Evolutionary conservation across 495 filamentous ascomycete species (phyloP), one percentile per base, ranked within the genome.

Genomic region (Aspergillus cristatus): DNA sequence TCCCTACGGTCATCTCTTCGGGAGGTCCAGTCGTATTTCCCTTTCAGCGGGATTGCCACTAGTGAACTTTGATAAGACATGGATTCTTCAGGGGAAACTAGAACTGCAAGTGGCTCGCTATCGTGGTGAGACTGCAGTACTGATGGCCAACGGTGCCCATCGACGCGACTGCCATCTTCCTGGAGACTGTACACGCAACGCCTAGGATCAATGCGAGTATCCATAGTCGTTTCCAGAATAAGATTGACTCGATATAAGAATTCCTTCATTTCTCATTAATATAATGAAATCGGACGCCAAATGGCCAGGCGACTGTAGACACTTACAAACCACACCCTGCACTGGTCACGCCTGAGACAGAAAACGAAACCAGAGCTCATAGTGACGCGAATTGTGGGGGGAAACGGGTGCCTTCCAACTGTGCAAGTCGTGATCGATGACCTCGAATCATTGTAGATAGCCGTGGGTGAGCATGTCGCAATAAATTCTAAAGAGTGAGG

Each of bases 311-410:
- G n/a, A n/a, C n/a, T n/a, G n/a, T n/a, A 16, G 26, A 32, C 11
- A 34, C 34, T 30, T 16, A 38, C 41, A 43, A 38, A 43, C 41
- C 41, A 43, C 29, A 34, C 29, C 10, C 18, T 7, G 16, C 41
- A 43, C 4, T 28, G 0, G 14, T 29, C 31, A 16, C 35, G 35
- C 20, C 38, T 24, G 13, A 43, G 35, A 33, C 41, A 43, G 18
- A 43, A 43, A 18, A 34, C 18, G 28, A 43, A 38, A 6, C 41
- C 30, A 15, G 35, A 34, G 6, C 28, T 28, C 20, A 33, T 38
- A 7, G 41, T 43, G 14, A 43, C 30, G 2, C 35, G 28, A 7
- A 43, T 38, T 29, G 29, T 38, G 0, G 41, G 29, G 11, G 41
- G 41, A 33, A 38, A 43, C 1, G 29, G 20, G 16, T 31, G 22